These are phyloP conservation scores for Phytophthora palmivora DNA, from an alignment of 352 stramenopile genomes.

Conservation along the genomic window DNA sequence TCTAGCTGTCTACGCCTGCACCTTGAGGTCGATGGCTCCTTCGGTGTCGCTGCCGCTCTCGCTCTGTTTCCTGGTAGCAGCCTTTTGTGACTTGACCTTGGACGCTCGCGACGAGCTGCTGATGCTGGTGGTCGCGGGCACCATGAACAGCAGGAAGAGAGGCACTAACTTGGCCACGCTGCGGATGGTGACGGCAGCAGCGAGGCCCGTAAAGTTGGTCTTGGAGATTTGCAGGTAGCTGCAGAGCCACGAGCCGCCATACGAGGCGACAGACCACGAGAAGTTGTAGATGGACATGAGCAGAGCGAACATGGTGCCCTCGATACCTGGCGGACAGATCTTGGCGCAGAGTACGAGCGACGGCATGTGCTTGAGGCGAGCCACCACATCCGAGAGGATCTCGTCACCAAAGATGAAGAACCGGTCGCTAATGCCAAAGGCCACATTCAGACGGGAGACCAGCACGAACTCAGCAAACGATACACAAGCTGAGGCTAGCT, in stretches of 20 bases:
- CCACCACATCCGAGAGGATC: constrained; percentile 83
- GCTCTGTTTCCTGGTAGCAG: constrained; percentile 37
- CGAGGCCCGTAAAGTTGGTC: constrained; percentile 69
- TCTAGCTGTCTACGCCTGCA: constrained; percentile 27
- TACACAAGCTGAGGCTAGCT: constrained; percentile 72
- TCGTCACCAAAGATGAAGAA: constrained; percentile 88
- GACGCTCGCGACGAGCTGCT: constrained; percentile 54
- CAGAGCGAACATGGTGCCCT: constrained; percentile 96
- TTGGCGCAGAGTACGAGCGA: constrained; percentile 96
- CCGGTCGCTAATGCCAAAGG: constrained; percentile 64
- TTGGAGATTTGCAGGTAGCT: constrained; percentile 80
- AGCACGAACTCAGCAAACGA: constrained; percentile 78
- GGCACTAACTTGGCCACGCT: constrained; percentile 72
- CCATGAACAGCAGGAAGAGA: constrained; percentile 77
- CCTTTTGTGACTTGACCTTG: constrained; percentile 29
- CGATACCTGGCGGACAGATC: constrained; percentile 95
- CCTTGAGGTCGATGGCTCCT: constrained; percentile 46
- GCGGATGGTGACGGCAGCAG: constrained; percentile 64
- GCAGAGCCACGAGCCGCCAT: constrained; percentile 83
- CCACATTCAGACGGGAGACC: constrained; percentile 68
- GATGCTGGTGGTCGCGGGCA: constrained; percentile 75
- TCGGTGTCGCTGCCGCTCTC: constrained; percentile 35
- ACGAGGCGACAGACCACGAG: constrained; percentile 79
- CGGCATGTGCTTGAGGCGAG: constrained; percentile 90
- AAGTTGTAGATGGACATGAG: constrained; percentile 91